Evolutionary conservation across 805 yeast genomes (phyloP).

Genomic region (Wickerhamiella domercqiae): DNA sequence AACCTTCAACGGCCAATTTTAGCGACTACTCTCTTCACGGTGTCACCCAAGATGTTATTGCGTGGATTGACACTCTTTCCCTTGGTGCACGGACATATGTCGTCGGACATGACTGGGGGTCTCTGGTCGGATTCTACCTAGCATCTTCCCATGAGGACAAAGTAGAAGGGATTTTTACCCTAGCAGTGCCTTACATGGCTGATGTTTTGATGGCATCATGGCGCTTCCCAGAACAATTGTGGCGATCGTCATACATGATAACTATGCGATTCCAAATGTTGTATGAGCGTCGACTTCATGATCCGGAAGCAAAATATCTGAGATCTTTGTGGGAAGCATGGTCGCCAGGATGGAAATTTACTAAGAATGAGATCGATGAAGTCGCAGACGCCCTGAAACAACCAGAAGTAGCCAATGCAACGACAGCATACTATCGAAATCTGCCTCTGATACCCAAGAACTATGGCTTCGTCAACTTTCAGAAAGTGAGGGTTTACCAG

Average conservation of each 20-base stretch:
- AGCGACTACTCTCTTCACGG: constrained; percentile 9
- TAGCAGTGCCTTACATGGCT: constrained; percentile 18
- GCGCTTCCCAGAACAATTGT: constrained; percentile 15
- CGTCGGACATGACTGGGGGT: constrained; percentile 22
- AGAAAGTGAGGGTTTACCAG: constrained; percentile 10
- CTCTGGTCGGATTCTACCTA: constrained; percentile 14
- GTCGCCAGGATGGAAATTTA: constrained; percentile 17
- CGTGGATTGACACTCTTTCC: constrained; percentile 9
- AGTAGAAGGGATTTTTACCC: constrained; percentile 11
- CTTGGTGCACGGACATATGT: constrained; percentile 14
- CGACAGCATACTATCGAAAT: constrained; percentile 19
- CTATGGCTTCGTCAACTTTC: constrained; percentile 11
- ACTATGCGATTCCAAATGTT: constrained; percentile 17
- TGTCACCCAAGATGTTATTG: constrained; percentile 13
- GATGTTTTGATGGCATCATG: constrained; percentile 6
- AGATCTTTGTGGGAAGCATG: constrained; percentile 16
- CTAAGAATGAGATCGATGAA: constrained; percentile 9
- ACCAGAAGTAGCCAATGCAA: constrained; percentile 16
- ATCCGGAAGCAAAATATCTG: constrained; percentile 8
- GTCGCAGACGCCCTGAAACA: constrained; percentile 14
- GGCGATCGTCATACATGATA: constrained; percentile 18
- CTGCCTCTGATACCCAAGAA: constrained; percentile 2
- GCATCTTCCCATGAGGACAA: constrained; percentile 14
- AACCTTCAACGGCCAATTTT: constrained; percentile 12
- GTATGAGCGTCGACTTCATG: constrained; percentile 11